phyloP scores from a whole-genome alignment of 139 green algal species.

The Pleodorina starrii region DNA sequence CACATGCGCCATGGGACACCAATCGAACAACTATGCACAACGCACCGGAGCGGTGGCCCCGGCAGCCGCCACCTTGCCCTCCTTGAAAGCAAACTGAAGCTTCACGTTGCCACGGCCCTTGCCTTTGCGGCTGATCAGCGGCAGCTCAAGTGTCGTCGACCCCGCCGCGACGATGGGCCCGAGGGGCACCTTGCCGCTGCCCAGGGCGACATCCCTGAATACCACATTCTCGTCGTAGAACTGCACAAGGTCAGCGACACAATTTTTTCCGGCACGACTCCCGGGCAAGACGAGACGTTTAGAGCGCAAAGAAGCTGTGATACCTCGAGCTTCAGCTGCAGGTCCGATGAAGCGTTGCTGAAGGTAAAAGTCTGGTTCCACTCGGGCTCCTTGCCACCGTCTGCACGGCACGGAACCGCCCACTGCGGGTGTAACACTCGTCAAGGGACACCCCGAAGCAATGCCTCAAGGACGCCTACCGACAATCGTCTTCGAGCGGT shows the following conservation, averaged over 20 bases:
- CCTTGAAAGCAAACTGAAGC: constrained; percentile 50
- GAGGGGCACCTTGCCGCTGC: constrained; percentile 52
- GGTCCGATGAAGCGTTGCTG: constrained; percentile 31
- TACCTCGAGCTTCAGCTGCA: constrained; percentile 61
- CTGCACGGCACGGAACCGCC: background rate
- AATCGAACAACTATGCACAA: background rate
- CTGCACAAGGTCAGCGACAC: constrained; percentile 1
- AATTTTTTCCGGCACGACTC: background rate
- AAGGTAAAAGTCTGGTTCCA: constrained; percentile 65
- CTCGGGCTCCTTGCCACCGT: constrained; percentile 60
- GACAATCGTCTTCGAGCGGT: constrained; percentile 41
- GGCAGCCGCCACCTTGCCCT: constrained; percentile 27
- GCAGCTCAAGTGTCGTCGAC: constrained; percentile 6
- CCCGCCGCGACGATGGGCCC: background rate
- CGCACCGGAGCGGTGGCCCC: background rate
- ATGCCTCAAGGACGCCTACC: background rate
- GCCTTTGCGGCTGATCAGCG: constrained; percentile 51
- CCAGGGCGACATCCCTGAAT: constrained; percentile 57
- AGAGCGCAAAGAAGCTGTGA: background rate
- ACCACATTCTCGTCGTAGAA: constrained; percentile 68
- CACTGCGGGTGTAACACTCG: background rate
- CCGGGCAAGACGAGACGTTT: background rate
- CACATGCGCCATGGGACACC: constrained; percentile 8
- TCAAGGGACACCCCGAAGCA: constrained; percentile 3
- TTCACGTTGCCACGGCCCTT: constrained; percentile 45